Evolutionary conservation across 2,329 filamentous ascomycete species (phyloP).

Genomic region (Diaporthe capsici): DNA sequence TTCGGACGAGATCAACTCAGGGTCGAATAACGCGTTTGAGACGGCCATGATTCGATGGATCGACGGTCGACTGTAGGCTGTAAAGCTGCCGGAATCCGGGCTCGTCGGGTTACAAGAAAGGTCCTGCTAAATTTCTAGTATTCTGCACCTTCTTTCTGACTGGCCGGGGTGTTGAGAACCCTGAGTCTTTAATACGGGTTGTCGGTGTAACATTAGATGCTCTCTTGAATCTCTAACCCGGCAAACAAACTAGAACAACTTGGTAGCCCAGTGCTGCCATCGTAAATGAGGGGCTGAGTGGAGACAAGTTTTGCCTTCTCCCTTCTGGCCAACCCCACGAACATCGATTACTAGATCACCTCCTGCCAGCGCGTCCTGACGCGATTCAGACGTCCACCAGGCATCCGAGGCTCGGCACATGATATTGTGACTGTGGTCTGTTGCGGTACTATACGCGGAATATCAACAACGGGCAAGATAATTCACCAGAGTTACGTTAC

Average conservation of each 20-base stretch:
- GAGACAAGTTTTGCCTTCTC: neutral
- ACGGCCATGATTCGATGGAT: neutral
- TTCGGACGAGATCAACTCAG: neutral
- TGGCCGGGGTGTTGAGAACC: neutral
- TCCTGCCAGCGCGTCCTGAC: neutral
- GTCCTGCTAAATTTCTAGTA: neutral
- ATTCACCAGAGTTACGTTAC: slow-evolving; percentile 9
- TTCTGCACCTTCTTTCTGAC: neutral
- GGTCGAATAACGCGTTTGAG: neutral
- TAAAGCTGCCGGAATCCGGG: too few species aligned
- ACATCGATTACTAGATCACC: too few species aligned
- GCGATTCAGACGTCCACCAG: neutral
- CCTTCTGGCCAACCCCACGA: neutral
- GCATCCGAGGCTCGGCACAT: neutral
- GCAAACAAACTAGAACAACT: neutral
- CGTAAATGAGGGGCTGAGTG: neutral
- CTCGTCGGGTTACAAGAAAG: too few species aligned
- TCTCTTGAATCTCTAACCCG: neutral
- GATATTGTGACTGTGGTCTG: neutral
- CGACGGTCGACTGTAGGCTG: neutral
- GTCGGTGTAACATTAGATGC: neutral
- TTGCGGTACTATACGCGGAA: neutral
- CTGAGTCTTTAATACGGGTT: neutral
- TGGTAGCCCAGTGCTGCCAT: neutral
- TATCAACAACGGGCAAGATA: too few species aligned